Percentiles rank a stretch among this genome's conserved stretches.
phyloP scores from a whole-genome alignment of 2,329 filamentous ascomycete genomes.

The Cryphonectria carpinicola region DNA sequence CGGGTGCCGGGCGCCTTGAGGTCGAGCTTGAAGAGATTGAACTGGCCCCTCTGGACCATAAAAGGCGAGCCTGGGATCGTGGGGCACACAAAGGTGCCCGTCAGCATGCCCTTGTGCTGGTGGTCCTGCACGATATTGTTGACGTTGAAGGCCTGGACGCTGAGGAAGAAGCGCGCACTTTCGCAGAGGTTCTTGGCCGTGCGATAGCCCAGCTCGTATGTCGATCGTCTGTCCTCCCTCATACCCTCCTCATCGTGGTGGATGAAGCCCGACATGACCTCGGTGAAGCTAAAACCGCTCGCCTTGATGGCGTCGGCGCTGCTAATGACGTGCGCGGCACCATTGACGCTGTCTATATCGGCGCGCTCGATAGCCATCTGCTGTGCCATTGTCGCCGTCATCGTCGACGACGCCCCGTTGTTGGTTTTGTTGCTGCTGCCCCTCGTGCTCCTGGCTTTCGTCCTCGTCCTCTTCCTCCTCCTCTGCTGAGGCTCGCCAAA shows the following conservation, averaged over 20 bases:
- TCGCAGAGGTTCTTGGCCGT: conserved; percentile 58
- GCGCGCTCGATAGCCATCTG: conserved; percentile 30
- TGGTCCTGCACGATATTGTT: conserved; percentile 50
- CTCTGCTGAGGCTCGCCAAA: conserved; percentile 55
- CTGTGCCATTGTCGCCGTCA: not conserved
- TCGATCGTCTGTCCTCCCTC: conserved; percentile 50
- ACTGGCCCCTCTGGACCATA: conserved; percentile 61
- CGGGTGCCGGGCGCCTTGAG: conserved; percentile 58
- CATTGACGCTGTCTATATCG: conserved; percentile 41
- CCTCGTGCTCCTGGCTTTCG: not conserved
- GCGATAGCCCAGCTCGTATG: conserved; percentile 57
- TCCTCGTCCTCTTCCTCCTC: not conserved
- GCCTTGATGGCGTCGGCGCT: conserved; percentile 49
- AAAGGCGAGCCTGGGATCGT: conserved; percentile 61
- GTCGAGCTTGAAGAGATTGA: conserved; percentile 61
- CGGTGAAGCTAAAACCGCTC: conserved; percentile 62
- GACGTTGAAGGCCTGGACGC: conserved; percentile 59
- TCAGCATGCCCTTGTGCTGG: conserved; percentile 57
- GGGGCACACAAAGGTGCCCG: conserved; percentile 62
- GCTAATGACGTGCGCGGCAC: conserved; percentile 44
- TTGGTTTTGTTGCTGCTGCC: not conserved
- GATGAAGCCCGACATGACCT: conserved; percentile 67
- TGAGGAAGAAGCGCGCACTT: conserved; percentile 62
- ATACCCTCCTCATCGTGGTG: conserved; percentile 53
- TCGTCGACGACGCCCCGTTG: conserved; percentile 11